These are phyloP conservation scores for Colletotrichum orchidophilum DNA, from an alignment of 2,329 filamentous ascomycete species.

Conservation along the genomic window DNA sequence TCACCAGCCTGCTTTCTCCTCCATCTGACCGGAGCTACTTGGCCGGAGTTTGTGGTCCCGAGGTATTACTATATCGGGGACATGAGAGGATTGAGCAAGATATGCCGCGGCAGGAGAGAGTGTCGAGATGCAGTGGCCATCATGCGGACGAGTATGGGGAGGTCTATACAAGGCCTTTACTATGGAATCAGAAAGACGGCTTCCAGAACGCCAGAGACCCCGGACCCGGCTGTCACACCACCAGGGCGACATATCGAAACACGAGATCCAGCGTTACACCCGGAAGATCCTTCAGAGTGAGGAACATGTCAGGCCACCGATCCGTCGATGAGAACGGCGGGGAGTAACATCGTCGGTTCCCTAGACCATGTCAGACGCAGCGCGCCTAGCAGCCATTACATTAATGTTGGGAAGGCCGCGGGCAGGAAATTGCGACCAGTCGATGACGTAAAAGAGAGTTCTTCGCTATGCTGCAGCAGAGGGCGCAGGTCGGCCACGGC, in stretches of 20 bases:
- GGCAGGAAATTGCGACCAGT: neutral
- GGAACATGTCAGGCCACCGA: constrained; percentile 12
- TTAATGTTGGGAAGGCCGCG: neutral
- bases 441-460: neutral
- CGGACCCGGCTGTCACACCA: constrained; percentile 23
- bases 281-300: constrained; percentile 27
- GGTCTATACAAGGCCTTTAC: constrained; percentile 2
- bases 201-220: neutral
- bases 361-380: neutral
- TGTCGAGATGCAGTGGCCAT: neutral
- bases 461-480: neutral
- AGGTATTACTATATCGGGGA: constrained; percentile 6
- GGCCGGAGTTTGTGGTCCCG: neutral
- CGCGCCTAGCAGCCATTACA: neutral
- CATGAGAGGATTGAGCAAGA: neutral
- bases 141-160: neutral
- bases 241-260: constrained; percentile 23
- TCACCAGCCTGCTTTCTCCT: neutral
- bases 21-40: neutral
- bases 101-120: neutral
- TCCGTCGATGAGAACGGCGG: neutral
- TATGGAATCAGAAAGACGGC: constrained; percentile 4
- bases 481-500: constrained; percentile 1
- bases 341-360: neutral
- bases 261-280: constrained; percentile 24